Conservation (phyloP, 331 rosid species). For the Rosa hybrid region DNA sequence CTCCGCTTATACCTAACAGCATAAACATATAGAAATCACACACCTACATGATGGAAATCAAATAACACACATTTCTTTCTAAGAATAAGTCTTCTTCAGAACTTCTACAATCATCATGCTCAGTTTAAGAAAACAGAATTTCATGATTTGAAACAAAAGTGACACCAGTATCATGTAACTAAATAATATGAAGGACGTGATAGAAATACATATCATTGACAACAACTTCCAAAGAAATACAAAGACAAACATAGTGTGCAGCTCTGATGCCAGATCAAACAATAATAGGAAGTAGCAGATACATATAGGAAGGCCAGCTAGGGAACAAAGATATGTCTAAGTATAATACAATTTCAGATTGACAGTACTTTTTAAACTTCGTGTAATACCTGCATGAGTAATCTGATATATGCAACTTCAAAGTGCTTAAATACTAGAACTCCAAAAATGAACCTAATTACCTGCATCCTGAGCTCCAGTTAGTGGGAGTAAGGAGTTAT, state of each 20-base stretch:
- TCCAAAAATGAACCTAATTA: conserved; percentile 10
- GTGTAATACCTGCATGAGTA: not conserved
- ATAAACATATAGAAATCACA: conserved; percentile 2
- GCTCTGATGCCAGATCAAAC: not conserved
- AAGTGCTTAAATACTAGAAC: not conserved
- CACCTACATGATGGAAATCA: conserved; percentile 1
- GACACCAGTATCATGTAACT: not conserved
- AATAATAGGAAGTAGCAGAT: not conserved
- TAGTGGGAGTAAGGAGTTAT: conserved; percentile 12
- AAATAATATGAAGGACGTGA: not conserved
- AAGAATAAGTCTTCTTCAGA: not conserved
- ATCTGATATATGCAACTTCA: conserved; percentile 4
- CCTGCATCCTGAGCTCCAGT: conserved; percentile 36
- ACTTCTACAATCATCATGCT: not conserved
- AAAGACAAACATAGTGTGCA: not conserved
- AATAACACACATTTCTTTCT: not conserved
- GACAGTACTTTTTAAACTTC: not conserved
- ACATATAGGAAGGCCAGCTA: no score
- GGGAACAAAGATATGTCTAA: not conserved
- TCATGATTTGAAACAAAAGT: not conserved
- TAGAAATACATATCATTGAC: no score
- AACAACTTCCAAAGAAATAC: not conserved
- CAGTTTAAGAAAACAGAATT: not conserved
- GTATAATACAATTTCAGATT: not conserved
- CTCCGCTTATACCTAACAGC: conserved; percentile 40